Percentiles rank a stretch among this genome's conserved stretches.
These are phyloP conservation scores for Arabidopsis lyrata DNA, from an alignment of 441 rosid species.

Conservation along the genomic window DNA sequence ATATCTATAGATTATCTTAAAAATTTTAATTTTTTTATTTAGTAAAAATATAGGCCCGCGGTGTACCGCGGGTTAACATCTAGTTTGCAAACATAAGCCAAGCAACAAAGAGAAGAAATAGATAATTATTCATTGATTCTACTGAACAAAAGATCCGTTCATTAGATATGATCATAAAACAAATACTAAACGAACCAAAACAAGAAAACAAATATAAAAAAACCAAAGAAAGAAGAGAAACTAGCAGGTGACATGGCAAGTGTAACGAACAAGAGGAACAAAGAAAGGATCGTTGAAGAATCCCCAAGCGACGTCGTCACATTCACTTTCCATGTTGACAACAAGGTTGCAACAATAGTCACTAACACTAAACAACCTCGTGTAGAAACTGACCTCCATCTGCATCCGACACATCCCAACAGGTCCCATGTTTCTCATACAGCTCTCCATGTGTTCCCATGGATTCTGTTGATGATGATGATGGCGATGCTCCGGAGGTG, in stretches of 20 bases:
- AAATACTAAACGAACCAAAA: slow-evolving; percentile 20
- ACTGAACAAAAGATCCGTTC: slow-evolving; percentile 13
- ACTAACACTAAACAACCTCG: slow-evolving; percentile 31
- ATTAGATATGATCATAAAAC: slow-evolving; percentile 16
- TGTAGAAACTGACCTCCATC: slow-evolving; percentile 25
- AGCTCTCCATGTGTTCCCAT: slow-evolving; percentile 15
- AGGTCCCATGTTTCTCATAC: slow-evolving; percentile 32
- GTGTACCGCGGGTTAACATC: too few species aligned
- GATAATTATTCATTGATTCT: slow-evolving; percentile 1
- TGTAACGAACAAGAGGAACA: slow-evolving; percentile 41
- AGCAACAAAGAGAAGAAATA: not conserved
- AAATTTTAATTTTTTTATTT: too few species aligned
- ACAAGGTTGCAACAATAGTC: slow-evolving; percentile 33
- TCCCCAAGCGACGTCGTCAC: slow-evolving; percentile 35
- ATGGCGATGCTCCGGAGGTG: slow-evolving; percentile 30
- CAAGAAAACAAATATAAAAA: slow-evolving; percentile 4
- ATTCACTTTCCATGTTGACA: slow-evolving; percentile 35
- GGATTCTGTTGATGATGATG: slow-evolving; percentile 3
- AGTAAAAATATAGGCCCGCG: too few species aligned
- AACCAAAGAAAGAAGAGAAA: not conserved
- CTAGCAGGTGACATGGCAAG: slow-evolving; percentile 32
- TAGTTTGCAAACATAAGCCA: not conserved
- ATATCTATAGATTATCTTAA: too few species aligned
- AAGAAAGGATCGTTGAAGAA: slow-evolving; percentile 44
- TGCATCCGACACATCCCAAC: slow-evolving; percentile 15